Evolutionary conservation across 2,329 filamentous ascomycete genomes (phyloP), one percentile per base, ranked within the genome.

Genomic region (Esteya vermicola): DNA sequence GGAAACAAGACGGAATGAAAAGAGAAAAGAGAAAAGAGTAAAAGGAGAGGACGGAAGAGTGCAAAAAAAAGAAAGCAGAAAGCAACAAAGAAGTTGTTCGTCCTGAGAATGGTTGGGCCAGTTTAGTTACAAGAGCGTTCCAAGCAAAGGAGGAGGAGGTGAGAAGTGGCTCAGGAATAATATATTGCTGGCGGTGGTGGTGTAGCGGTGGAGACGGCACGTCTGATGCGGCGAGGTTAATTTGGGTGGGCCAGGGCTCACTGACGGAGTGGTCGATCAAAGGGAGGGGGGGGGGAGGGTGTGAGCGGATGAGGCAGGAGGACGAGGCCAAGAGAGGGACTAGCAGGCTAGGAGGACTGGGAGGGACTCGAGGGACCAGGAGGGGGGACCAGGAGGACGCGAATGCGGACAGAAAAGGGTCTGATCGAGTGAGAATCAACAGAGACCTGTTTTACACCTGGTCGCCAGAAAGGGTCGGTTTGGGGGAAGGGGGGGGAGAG

Each of bases 161-260:
- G n/a, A n/a, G n/a, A n/a, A n/a, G n/a, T n/a, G n/a, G n/a, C n/a
- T n/a, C n/a, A 43, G 36, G 43, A 45, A 16, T 47, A 47, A 44
- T 50, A 48, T 48, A 49, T 45, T 44, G 41, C 25, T 47, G 40
- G 38, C 25, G 33, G 44, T 42, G 44, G 46, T 30, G 33, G 35
- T 40, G 38, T 21, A 40, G 19, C 22, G 23, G 35, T 39, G 41
- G 19, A 41, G 27, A 35, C 18, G 12, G 27, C 21, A 34, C 21
- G 37, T 40, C 39, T 27, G 35, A 23, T 40, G 45, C 43, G 43
- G 43, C 42, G 42, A 45, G 44, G 45, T 48, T 46, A 39, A 38
- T 43, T 43, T 31, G 39, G 18, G 46, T 45, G 44, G 44, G 40
- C 40, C 43, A 23, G 30, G 38, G 40, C 36, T 40, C 32, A 40